Evolutionary conservation across 2,329 filamentous ascomycete genomes (phyloP), one percentile per base, ranked within the genome.

Genomic region (Cordyceps tenuipes): DNA sequence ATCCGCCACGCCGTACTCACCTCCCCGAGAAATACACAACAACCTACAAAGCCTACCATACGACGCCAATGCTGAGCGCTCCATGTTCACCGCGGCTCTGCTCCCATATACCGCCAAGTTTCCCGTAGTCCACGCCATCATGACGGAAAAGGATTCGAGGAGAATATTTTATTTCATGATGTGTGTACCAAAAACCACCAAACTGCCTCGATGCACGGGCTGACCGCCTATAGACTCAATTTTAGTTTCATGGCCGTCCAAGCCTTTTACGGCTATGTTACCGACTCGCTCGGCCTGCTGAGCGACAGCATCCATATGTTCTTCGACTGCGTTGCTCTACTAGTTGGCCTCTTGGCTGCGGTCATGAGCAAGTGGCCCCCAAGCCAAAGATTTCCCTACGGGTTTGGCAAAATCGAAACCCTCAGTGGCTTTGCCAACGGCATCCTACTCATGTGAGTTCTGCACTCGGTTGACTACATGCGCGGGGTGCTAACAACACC

Each of bases 301-400:
- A 96, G 91, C 66, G 94, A 99, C 73, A 97, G 92, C 68, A 94
- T 99, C 64, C 94, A 99, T 75, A 99, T 99, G 94, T 93, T 99
- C 69, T 97, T 99, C 68, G 94, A 99, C 74, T 99, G 94, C 66
- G 86, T 97, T 41, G 94, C 93, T 21, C 81, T 99, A 31, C 84
- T 90, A 1, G 91, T 99, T 41, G 94, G 94, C 12, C 79, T 99
- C 10, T 88, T 93, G 66, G 94, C 94, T 31, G 88, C 93, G 1
- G 91, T 99, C 6, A 90, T 96, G 79, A 94, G 90, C 74, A 97
- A 97, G 74, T 97, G 94, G 92, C 91, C 92, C 1, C 89, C 91
- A 0, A 96, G 88, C 70, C 81, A 89, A 62, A 82, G 87, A 21
- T 97, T 96, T 67, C 94, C 94, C 0, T 97, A 97, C 69, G 94